Conservation (phyloP, 495 filamentous ascomycete genomes). For the Clavariopsis aquatica region DNA sequence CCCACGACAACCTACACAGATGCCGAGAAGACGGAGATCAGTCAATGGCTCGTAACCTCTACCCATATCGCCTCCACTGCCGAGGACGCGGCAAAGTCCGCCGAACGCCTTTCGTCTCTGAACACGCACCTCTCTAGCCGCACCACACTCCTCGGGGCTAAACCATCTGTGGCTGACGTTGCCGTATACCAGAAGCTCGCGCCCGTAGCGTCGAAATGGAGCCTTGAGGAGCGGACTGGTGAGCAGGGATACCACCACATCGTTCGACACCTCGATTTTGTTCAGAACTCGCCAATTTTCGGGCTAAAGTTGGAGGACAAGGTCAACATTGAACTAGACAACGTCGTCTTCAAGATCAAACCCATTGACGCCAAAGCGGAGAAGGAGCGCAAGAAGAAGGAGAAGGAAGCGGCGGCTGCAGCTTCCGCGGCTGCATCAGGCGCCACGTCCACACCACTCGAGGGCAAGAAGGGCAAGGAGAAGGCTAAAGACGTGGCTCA, state of each 20-base stretch:
- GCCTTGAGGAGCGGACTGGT: slow-evolving; percentile 83
- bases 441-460: slow-evolving; percentile 23
- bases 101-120: slow-evolving; percentile 63
- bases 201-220: slow-evolving; percentile 77
- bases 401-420: slow-evolving; percentile 46
- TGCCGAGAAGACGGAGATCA: slow-evolving; percentile 79
- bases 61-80: slow-evolving; percentile 63
- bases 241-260: slow-evolving; percentile 88
- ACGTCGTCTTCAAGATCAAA: slow-evolving; percentile 66
- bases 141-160: slow-evolving; percentile 85
- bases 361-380: slow-evolving; percentile 55
- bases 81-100: slow-evolving; percentile 59
- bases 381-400: slow-evolving; percentile 56
- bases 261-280: slow-evolving; percentile 88
- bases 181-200: slow-evolving; percentile 80
- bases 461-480: slow-evolving; percentile 38
- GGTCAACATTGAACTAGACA: slow-evolving; percentile 72
- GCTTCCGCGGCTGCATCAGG: slow-evolving; percentile 35
- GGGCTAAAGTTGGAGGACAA: slow-evolving; percentile 74
- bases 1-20: slow-evolving; percentile 67
- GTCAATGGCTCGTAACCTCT: slow-evolving; percentile 80
- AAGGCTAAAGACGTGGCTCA: slow-evolving; percentile 43
- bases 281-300: slow-evolving; percentile 85
- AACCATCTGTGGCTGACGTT: slow-evolving; percentile 87
- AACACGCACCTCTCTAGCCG: slow-evolving; percentile 85